Conservation (phyloP, 1,139 yeast genomes). For the Dujonia santamariae region DNA sequence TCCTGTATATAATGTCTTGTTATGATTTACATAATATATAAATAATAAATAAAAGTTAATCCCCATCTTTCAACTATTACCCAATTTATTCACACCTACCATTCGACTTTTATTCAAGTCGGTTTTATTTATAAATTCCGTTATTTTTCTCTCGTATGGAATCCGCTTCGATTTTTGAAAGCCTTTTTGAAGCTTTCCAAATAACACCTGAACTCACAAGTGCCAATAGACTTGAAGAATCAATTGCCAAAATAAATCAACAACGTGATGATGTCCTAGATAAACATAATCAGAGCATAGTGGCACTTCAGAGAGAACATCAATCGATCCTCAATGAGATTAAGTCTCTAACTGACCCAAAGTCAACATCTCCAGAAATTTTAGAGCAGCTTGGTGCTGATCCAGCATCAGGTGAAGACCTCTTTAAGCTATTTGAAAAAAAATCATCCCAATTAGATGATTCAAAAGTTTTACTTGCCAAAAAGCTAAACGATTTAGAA, state of each 20-base stretch:
- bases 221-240: constrained; percentile 45
- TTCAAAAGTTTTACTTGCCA: constrained; percentile 52
- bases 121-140: too few relatives aligned
- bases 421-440: constrained; percentile 25
- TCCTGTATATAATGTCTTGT: too few relatives aligned
- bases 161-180: not conserved
- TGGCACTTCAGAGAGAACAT: constrained; percentile 18
- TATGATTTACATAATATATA: too few relatives aligned
- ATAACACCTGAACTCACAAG: constrained; percentile 52
- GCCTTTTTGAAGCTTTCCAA: constrained; percentile 40
- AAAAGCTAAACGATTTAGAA: constrained; percentile 55
- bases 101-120: too few relatives aligned
- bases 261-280: constrained; percentile 24
- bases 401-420: constrained; percentile 15
- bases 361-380: constrained; percentile 11
- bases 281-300: too few relatives aligned
- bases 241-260: constrained; percentile 26
- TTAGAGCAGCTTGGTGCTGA: constrained; percentile 10
- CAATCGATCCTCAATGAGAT: constrained; percentile 22
- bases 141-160: too few relatives aligned
- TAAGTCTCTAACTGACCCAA: constrained; percentile 11
- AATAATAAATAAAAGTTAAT: too few relatives aligned
- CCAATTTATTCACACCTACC: too few relatives aligned
- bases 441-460: constrained; percentile 41
- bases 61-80: too few relatives aligned